A percentile compares a stretch with the other conserved stretches of the same genome.
These are phyloP conservation scores for Fomitiporia mediterranea DNA, from an alignment of 1,284 basidiomycete species.

Conservation along the genomic window DNA sequence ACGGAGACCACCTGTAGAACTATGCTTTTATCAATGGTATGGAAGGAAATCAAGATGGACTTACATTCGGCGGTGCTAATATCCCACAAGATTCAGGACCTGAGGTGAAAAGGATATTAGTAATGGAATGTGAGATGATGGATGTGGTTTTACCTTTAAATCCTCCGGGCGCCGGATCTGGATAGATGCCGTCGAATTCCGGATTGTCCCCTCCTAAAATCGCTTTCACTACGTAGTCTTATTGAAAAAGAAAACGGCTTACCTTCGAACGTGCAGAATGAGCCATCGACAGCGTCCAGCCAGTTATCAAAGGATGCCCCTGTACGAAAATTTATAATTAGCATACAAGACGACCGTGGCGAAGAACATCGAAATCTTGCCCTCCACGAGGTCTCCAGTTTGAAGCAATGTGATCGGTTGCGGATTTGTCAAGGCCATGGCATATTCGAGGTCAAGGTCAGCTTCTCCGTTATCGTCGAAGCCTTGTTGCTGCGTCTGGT, in stretches of 20 bases:
- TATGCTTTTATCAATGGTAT: too few species aligned
- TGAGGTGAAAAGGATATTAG: slow-evolving; percentile 13
- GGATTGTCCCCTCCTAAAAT: slow-evolving; percentile 49
- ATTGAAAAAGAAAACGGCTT: not conserved
- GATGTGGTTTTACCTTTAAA: slow-evolving; percentile 21
- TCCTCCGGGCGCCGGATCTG: slow-evolving; percentile 23
- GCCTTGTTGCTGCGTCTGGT: slow-evolving; percentile 30
- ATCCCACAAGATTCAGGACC: slow-evolving; percentile 48
- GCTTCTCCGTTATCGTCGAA: slow-evolving; percentile 50
- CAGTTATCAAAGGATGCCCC: slow-evolving; percentile 44
- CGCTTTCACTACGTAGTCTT: not conserved
- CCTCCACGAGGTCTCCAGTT: slow-evolving; percentile 40
- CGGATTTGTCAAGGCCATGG: slow-evolving; percentile 41
- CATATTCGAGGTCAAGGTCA: slow-evolving; percentile 50
- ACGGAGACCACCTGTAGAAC: slow-evolving; percentile 38
- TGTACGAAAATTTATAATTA: slow-evolving; percentile 20
- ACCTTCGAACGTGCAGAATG: slow-evolving; percentile 55
- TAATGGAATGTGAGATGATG: not conserved
- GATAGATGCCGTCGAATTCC: slow-evolving; percentile 25
- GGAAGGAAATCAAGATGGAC: not conserved
- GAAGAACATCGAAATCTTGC: slow-evolving; percentile 21
- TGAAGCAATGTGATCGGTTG: slow-evolving; percentile 44
- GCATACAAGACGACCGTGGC: not conserved
- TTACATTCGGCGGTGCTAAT: slow-evolving; percentile 41
- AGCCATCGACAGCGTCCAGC: slow-evolving; percentile 43